phyloP scores from a whole-genome alignment of 306 rosid species.

The Pterocarpus macrocarpus region DNA sequence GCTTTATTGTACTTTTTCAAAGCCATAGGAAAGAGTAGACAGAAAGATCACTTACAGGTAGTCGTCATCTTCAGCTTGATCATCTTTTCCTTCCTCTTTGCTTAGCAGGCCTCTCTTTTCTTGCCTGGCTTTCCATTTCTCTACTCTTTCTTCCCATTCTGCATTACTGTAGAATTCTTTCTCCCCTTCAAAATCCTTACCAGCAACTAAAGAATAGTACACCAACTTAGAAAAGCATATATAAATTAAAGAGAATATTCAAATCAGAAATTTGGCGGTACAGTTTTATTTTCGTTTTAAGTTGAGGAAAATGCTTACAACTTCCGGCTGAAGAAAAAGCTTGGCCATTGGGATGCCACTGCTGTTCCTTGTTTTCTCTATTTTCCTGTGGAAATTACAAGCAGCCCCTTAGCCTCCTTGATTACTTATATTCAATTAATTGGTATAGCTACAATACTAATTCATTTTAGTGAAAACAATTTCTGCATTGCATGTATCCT shows the following conservation, averaged over 20 bases:
- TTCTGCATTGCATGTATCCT: slow-evolving; percentile 15
- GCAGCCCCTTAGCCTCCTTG: neutral
- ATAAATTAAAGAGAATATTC: slow-evolving; percentile 23
- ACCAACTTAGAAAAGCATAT: slow-evolving; percentile 21
- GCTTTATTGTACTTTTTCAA: neutral
- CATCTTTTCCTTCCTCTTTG: slow-evolving; percentile 78
- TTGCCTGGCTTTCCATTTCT: slow-evolving; percentile 97
- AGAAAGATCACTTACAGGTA: slow-evolving; percentile 66
- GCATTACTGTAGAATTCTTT: slow-evolving; percentile 69
- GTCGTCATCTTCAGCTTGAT: slow-evolving; percentile 78
- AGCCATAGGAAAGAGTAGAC: neutral
- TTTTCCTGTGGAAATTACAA: slow-evolving; percentile 68
- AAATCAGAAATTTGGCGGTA: slow-evolving; percentile 23
- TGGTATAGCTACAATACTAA: slow-evolving; percentile 13
- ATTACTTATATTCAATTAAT: slow-evolving; percentile 17
- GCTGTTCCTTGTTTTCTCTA: slow-evolving; percentile 62
- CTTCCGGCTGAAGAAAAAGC: slow-evolving; percentile 88
- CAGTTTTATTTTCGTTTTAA: neutral
- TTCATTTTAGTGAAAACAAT: slow-evolving; percentile 9
- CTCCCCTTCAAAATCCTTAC: slow-evolving; percentile 91
- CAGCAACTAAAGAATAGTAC: slow-evolving; percentile 58
- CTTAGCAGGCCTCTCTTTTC: slow-evolving; percentile 81
- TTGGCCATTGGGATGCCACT: slow-evolving; percentile 66
- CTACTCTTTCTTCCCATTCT: slow-evolving; percentile 97
- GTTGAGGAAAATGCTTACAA: slow-evolving; percentile 52